Conservation (phyloP, 2,329 filamentous ascomycete species). For the Penicillium vulpinum region DNA sequence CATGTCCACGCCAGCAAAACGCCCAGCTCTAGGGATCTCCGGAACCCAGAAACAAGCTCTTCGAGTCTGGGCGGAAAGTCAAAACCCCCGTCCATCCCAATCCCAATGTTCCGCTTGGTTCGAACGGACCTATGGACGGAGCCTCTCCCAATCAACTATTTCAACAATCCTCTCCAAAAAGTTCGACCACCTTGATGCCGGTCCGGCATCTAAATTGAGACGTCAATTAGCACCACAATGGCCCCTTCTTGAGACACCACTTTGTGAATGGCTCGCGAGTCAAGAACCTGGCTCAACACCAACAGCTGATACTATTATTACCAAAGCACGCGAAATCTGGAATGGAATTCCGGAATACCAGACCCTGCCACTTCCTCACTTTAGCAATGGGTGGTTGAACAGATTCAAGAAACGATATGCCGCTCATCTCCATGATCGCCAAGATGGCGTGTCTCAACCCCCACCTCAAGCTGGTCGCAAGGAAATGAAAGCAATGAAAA, state of each 20-base stretch:
- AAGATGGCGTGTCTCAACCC: background rate
- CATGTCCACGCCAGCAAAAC: background rate
- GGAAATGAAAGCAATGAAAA: constrained; percentile 12
- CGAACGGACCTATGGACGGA: background rate
- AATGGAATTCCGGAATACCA: constrained; percentile 16
- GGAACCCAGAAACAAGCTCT: constrained; percentile 5
- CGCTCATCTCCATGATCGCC: background rate
- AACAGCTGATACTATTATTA: constrained; percentile 7
- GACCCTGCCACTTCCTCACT: constrained; percentile 12
- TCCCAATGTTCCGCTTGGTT: constrained; percentile 6
- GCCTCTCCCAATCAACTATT: constrained; percentile 3
- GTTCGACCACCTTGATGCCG: constrained; percentile 1
- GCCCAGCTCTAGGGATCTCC: background rate
- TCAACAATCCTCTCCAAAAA: constrained; percentile 2
- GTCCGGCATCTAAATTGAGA: background rate
- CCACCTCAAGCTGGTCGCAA: background rate
- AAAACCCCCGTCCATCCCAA: constrained; percentile 3
- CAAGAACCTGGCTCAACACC: background rate
- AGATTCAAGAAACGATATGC: constrained; percentile 4
- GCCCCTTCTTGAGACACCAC: constrained; percentile 1
- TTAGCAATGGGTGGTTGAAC: constrained; percentile 22
- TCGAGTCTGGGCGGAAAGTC: constrained; percentile 1
- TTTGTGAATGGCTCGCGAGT: constrained; percentile 3
- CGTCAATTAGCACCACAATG: constrained; percentile 6
- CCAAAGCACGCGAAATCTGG: constrained; percentile 20